phyloP scores from a whole-genome alignment of 1,139 yeast species.

The Suhomyces panamericanus region DNA sequence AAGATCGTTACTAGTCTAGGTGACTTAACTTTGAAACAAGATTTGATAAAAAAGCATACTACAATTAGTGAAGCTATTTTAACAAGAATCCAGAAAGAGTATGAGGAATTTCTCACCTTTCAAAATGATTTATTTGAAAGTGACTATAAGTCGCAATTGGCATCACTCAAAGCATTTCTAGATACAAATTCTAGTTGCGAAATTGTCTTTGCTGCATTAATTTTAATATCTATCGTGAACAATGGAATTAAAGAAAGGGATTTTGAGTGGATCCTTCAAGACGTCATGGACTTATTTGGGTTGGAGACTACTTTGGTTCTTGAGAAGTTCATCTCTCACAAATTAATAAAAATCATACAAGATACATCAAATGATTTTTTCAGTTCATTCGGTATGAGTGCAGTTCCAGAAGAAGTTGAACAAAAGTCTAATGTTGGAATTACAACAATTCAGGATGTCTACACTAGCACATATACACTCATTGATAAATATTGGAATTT shows the following conservation, averaged over 20 bases:
- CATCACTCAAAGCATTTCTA: slow-evolving; percentile 50
- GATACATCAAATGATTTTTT: slow-evolving; percentile 31
- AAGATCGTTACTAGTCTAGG: slow-evolving; percentile 71
- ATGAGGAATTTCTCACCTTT: slow-evolving; percentile 60
- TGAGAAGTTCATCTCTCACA: slow-evolving; percentile 27
- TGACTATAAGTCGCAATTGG: slow-evolving; percentile 55
- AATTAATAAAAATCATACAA: slow-evolving; percentile 26
- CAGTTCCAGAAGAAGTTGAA: slow-evolving; percentile 7
- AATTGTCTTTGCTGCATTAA: slow-evolving; percentile 49
- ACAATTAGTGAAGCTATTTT: slow-evolving; percentile 69
- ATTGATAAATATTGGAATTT: slow-evolving; percentile 48
- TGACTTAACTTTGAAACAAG: slow-evolving; percentile 66
- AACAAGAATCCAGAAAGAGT: slow-evolving; percentile 48
- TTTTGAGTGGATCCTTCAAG: slow-evolving; percentile 48
- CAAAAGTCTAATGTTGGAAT: slow-evolving; percentile 24
- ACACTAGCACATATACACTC: slow-evolving; percentile 37
- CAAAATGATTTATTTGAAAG: slow-evolving; percentile 72
- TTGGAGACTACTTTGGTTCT: slow-evolving; percentile 40
- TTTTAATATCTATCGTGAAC: slow-evolving; percentile 57
- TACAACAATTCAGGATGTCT: slow-evolving; percentile 34
- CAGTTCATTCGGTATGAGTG: slow-evolving; percentile 22
- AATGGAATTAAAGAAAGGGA: slow-evolving; percentile 68
- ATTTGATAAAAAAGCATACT: slow-evolving; percentile 72
- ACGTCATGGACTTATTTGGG: slow-evolving; percentile 61
- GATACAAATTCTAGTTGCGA: slow-evolving; percentile 27